Percentiles rank a stretch among this genome's conserved stretches.
Evolutionary conservation across 2,329 filamentous ascomycete species (phyloP).

Genomic region (Pseudofabraea citricarpa): DNA sequence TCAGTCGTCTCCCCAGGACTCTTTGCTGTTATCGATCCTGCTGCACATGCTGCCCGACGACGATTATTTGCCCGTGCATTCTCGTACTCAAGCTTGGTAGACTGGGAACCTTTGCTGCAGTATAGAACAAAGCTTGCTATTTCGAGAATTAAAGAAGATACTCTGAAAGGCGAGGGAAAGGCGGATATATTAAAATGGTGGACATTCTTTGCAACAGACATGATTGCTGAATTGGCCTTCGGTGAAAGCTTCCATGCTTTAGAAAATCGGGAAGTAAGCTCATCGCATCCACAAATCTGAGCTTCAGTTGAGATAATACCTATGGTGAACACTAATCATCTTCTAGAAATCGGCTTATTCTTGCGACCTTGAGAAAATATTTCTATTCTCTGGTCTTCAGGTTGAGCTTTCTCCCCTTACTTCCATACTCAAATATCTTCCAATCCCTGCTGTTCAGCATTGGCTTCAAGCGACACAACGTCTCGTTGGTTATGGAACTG

Average conservation of each 20-base stretch:
- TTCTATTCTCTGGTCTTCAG: constrained; percentile 18
- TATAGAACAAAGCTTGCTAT: constrained; percentile 35
- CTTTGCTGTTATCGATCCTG: constrained; percentile 37
- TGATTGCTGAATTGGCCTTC: constrained; percentile 49
- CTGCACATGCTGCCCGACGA: constrained; percentile 29
- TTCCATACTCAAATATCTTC: constrained; percentile 13
- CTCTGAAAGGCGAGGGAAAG: constrained; percentile 25
- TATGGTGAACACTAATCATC: no score
- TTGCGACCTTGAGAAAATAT: constrained; percentile 30
- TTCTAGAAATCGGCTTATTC: constrained; percentile 26
- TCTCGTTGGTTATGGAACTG: background rate
- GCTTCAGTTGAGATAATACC: no score
- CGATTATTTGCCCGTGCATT: constrained; percentile 37
- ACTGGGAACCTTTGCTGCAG: constrained; percentile 29
- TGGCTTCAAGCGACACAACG: background rate
- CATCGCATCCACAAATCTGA: no score
- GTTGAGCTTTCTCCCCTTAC: constrained; percentile 25
- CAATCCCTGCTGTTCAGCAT: constrained; percentile 14
- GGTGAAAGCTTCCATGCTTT: constrained; percentile 50
- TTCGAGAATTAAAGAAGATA: constrained; percentile 39
- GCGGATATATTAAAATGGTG: constrained; percentile 50
- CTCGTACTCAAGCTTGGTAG: constrained; percentile 31
- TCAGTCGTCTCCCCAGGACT: constrained; percentile 12
- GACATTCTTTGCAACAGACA: constrained; percentile 48
- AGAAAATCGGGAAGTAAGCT: constrained; percentile 42